These are phyloP conservation scores for Zelonia costaricensis DNA, from an alignment of 208 protist species.

Conservation along the genomic window DNA sequence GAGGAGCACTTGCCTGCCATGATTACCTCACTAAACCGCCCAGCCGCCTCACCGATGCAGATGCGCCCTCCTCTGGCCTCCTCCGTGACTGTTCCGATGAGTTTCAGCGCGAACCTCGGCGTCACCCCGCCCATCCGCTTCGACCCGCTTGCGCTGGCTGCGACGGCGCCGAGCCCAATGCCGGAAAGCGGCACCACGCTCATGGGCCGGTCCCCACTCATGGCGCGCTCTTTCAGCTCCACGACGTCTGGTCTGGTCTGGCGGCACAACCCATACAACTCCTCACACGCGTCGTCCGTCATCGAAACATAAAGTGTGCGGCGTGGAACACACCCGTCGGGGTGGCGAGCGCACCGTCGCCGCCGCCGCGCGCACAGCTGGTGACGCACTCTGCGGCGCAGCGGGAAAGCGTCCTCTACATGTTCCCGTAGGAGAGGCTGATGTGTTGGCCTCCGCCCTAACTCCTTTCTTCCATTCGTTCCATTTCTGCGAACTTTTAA, in stretches of 20 bases:
- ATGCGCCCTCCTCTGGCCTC: constrained; percentile 12
- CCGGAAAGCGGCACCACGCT: constrained; percentile 11
- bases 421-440: too few species aligned
- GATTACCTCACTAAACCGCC: not conserved
- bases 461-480: not conserved
- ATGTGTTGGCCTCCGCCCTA: too few species aligned
- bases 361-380: too few species aligned
- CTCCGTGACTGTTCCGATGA: constrained; percentile 39
- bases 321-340: too few species aligned
- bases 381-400: too few species aligned
- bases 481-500: too few species aligned
- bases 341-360: too few species aligned
- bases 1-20: constrained; percentile 20
- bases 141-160: constrained; percentile 36
- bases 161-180: constrained; percentile 33
- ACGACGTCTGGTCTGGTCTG: constrained; percentile 67
- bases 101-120: constrained; percentile 31
- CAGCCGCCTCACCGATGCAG: constrained; percentile 8
- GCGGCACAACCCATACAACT: constrained; percentile 83
- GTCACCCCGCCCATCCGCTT: constrained; percentile 44
- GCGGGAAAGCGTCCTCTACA: too few species aligned
- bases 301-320: constrained; percentile 48
- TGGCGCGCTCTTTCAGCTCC: constrained; percentile 64
- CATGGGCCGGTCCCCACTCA: constrained; percentile 49
- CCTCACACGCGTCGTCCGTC: constrained; percentile 53